Conservation (phyloP, 495 filamentous ascomycete genomes). For the Tuber microsphaerosporum region DNA sequence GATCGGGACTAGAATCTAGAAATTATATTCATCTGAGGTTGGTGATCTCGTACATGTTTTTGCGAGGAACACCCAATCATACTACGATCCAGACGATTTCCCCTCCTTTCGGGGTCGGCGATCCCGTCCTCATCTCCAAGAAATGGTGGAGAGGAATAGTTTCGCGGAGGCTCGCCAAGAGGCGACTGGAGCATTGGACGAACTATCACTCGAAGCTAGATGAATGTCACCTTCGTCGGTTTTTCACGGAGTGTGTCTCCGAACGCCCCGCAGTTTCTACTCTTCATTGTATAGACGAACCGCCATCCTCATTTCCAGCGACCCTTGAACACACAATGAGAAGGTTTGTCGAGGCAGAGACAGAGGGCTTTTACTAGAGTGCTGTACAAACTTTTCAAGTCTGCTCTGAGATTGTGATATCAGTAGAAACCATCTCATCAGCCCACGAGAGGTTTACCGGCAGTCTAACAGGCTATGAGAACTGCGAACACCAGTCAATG, state of each 20-base stretch:
- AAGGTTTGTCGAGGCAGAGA: not conserved
- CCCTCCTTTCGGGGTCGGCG: not conserved
- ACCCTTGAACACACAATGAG: not conserved
- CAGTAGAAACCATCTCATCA: not conserved
- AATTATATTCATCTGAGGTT: not conserved
- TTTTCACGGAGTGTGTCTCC: not conserved
- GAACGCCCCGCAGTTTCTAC: not conserved
- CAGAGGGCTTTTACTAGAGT: not conserved
- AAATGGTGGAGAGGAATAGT: not conserved
- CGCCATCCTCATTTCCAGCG: not conserved
- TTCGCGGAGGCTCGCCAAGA: not conserved
- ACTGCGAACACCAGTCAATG: not conserved
- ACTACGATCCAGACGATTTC: not conserved
- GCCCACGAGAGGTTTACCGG: not conserved
- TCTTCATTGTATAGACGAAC: not conserved
- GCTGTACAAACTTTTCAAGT: not conserved
- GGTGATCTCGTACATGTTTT: not conserved
- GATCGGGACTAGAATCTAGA: not conserved
- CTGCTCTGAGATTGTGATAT: not conserved
- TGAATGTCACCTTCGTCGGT: not conserved
- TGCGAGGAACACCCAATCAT: not conserved
- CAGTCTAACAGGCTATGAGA: not conserved
- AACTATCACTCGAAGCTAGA: not conserved
- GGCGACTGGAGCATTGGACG: not conserved
- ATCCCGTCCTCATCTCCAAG: not conserved